Percentiles rank a stretch among this genome's conserved stretches.
Evolutionary conservation across 345 rosid species (phyloP).

Genomic region (Garcia nutans): DNA sequence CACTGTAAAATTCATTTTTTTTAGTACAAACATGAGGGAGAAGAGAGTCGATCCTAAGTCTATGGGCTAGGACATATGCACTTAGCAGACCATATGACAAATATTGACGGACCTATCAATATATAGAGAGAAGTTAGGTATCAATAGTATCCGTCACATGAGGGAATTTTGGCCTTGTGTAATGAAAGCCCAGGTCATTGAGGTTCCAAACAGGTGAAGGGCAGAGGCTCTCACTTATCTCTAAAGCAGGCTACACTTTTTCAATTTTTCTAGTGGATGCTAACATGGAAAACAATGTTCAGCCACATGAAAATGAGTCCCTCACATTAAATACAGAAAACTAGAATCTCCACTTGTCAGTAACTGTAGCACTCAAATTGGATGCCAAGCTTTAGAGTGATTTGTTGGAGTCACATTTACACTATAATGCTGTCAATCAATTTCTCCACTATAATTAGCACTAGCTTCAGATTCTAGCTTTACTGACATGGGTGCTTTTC

Average conservation of each 20-base stretch:
- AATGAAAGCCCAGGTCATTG: constrained; percentile 5
- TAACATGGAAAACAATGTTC: constrained; percentile 14
- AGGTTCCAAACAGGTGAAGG: background rate
- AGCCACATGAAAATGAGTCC: constrained; percentile 12
- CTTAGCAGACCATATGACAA: background rate
- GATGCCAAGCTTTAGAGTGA: background rate
- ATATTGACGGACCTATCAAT: background rate
- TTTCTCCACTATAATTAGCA: constrained; percentile 11
- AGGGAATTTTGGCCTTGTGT: background rate
- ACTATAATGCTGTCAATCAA: background rate
- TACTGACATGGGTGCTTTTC: constrained; percentile 11
- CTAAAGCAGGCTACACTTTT: constrained; percentile 18
- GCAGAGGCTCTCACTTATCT: constrained; percentile 7
- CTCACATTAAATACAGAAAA: background rate
- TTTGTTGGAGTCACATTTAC: background rate
- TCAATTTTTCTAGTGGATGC: constrained; percentile 15
- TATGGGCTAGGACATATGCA: no score
- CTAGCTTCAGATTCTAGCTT: constrained; percentile 16
- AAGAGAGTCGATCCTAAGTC: no score
- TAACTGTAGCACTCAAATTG: background rate
- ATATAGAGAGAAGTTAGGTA: background rate
- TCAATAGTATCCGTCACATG: background rate
- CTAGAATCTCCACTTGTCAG: background rate
- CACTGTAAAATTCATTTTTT: background rate
- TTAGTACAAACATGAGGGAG: no score